phyloP scores from a whole-genome alignment of 176 grass and related monocot species.

The Pharus latifolius region DNA sequence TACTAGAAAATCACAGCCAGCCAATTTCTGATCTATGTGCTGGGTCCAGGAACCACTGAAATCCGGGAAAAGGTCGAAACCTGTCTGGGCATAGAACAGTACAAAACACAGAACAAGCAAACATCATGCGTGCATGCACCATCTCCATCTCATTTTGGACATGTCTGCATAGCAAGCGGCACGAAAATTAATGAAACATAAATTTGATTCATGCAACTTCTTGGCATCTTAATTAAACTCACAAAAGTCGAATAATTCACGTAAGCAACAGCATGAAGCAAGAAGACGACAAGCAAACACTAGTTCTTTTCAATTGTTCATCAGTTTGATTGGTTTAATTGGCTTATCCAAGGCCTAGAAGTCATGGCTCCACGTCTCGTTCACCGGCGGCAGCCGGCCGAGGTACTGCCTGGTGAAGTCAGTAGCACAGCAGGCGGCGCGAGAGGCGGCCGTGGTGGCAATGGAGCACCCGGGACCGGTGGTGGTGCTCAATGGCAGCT shows the following conservation, averaged over 20 bases:
- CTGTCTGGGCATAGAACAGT: too few species aligned
- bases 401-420: conserved; percentile 31
- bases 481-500: conserved; percentile 21
- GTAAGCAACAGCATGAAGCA: not conserved
- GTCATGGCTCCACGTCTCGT: conserved; percentile 32
- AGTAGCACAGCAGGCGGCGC: conserved; percentile 30
- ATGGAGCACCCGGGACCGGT: not conserved
- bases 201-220: not conserved
- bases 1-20: too few species aligned
- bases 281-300: not conserved
- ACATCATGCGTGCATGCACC: not conserved
- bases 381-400: conserved; percentile 35
- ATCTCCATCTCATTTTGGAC: not conserved
- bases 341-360: conserved; percentile 13
- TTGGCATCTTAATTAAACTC: not conserved
- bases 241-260: not conserved
- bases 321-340: not conserved
- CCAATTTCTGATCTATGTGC: too few species aligned
- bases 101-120: not conserved
- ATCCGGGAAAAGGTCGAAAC: too few species aligned
- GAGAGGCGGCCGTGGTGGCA: not conserved
- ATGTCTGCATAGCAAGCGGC: not conserved
- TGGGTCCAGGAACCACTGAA: too few species aligned
- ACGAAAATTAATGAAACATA: not conserved
- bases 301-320: not conserved